These are phyloP conservation scores for Acidomyces sp. DNA, from an alignment of 495 filamentous ascomycete genomes.

Conservation along the genomic window DNA sequence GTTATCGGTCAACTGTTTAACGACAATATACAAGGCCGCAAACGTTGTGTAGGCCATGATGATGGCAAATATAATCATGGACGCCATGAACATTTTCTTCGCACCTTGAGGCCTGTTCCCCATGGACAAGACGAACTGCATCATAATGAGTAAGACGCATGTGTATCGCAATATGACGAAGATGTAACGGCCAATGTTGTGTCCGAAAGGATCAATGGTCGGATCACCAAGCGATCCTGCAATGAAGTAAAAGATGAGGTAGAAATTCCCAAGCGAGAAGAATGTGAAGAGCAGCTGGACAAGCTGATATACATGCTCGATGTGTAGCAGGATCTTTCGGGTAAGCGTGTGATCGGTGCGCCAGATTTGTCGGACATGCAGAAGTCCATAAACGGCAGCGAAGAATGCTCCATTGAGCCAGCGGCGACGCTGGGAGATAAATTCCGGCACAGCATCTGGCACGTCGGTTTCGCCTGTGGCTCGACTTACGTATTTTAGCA, in stretches of 20 bases:
- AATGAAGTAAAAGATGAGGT: conserved; percentile 97
- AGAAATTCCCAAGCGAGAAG: conserved; percentile 97
- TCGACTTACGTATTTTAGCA: conserved; percentile 91
- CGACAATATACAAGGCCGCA: conserved; percentile 70
- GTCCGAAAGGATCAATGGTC: conserved; percentile 75
- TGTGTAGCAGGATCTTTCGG: conserved; percentile 82
- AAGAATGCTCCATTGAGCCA: conserved; percentile 99
- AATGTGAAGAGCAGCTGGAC: conserved; percentile 86
- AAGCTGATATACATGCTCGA: conserved; percentile 94
- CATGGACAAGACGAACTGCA: conserved; percentile 96
- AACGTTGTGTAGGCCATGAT: conserved; percentile 98
- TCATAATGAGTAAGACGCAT: conserved; percentile 74
- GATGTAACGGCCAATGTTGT: conserved; percentile 68
- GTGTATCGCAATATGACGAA: conserved; percentile 77
- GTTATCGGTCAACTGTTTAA: conserved; percentile 52
- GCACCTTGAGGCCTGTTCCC: conserved; percentile 96
- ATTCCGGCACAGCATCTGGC: conserved; percentile 77
- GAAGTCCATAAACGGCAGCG: conserved; percentile 91
- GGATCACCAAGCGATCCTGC: conserved; percentile 81
- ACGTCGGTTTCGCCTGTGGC: conserved; percentile 97
- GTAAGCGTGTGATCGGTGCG: conserved; percentile 77
- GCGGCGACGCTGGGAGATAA: conserved; percentile 85
- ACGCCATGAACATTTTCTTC: conserved; percentile 75
- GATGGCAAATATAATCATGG: conserved; percentile 73
- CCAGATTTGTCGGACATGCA: conserved; percentile 92